phyloP scores from a whole-genome alignment of 345 rosid genomes.

The Toxicodendron radicans region DNA sequence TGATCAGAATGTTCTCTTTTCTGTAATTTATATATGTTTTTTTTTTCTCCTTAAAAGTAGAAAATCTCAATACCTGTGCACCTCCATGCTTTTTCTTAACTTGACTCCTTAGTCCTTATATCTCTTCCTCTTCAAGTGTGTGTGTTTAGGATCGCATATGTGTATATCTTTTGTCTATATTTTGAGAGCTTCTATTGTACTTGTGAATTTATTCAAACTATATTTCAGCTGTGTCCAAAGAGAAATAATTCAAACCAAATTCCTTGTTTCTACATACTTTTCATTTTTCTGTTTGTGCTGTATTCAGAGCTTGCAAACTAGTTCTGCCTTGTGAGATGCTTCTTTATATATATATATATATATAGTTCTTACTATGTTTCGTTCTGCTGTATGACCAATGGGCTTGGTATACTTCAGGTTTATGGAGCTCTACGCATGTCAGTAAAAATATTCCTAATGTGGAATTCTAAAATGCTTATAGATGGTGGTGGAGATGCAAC shows the following conservation, averaged over 20 bases:
- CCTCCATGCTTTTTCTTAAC: background rate
- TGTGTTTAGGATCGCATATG: background rate
- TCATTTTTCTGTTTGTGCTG: background rate
- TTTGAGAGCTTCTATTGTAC: background rate
- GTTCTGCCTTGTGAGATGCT: constrained; percentile 5
- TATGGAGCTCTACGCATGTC: constrained; percentile 97
- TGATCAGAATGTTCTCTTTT: background rate
- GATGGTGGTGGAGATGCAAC: constrained; percentile 84
- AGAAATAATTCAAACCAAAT: background rate
- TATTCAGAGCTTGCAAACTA: constrained; percentile 5
- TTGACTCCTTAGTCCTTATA: background rate
- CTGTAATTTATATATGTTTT: background rate
- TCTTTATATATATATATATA: background rate
- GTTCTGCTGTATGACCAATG: constrained; percentile 13
- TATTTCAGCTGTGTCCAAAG: background rate
- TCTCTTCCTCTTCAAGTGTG: background rate
- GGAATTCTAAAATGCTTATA: constrained; percentile 88
- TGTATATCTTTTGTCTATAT: background rate
- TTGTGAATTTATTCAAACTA: background rate
- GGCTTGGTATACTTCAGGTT: constrained; percentile 49
- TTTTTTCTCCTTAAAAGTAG: too few species aligned
- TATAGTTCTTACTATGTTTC: background rate
- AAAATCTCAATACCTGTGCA: background rate
- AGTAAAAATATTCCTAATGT: constrained; percentile 94
- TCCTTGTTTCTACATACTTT: background rate